Conservation (phyloP, 805 yeast species). For the Starmera pachycereana region DNA sequence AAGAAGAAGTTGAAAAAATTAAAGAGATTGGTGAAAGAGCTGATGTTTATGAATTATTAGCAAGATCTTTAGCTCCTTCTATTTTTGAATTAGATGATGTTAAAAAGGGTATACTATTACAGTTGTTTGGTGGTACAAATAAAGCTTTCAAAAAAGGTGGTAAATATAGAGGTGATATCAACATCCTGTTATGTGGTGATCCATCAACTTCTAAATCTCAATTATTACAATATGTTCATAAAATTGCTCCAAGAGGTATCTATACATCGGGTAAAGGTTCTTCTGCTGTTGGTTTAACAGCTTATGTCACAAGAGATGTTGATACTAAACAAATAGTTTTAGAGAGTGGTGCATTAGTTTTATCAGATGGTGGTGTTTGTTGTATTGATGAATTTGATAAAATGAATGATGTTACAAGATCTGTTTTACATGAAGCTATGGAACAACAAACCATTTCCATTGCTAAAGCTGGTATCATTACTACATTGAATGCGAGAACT, state of each 20-base stretch:
- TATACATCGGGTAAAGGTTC: conserved; percentile 98
- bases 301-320: conserved; percentile 88
- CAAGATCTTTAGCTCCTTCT: conserved; percentile 94
- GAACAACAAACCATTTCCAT: conserved; percentile 98
- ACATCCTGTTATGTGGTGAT: conserved; percentile 88
- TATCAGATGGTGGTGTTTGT: conserved; percentile 97
- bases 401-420: conserved; percentile 89
- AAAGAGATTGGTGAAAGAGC: conserved; percentile 50
- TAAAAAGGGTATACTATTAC: conserved; percentile 87
- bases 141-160: conserved; percentile 87
- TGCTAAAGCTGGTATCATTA: conserved; percentile 97
- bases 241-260: conserved; percentile 95
- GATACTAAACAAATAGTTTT: conserved; percentile 90
- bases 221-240: conserved; percentile 86
- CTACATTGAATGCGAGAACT: conserved; percentile 93
- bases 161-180: conserved; percentile 91
- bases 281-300: conserved; percentile 98
- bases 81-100: conserved; percentile 95
- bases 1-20: conserved; percentile 60
- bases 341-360: conserved; percentile 92
- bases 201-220: conserved; percentile 98
- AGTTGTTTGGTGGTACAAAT: conserved; percentile 92
- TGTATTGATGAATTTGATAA: conserved; percentile 98
- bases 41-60: conserved; percentile 76
- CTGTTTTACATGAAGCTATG: conserved; percentile 97